Conservation (phyloP, 352 stramenopile genomes). For the Detonula confervacea region DNA sequence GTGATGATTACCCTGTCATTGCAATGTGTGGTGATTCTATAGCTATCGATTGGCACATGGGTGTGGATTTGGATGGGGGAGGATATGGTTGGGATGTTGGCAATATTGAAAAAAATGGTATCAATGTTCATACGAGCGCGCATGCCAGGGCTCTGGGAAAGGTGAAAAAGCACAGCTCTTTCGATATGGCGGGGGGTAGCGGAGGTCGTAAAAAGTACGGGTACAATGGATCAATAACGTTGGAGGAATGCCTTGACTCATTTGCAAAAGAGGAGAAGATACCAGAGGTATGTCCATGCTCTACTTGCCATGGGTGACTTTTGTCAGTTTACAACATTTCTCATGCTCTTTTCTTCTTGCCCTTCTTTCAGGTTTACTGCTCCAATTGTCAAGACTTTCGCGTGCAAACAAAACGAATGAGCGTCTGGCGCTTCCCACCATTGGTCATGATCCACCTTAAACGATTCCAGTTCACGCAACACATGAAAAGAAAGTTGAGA, state of each 20-base stretch:
- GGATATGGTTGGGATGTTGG: conserved; percentile 75
- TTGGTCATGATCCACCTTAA: conserved; percentile 99
- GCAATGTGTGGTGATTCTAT: conserved; percentile 82
- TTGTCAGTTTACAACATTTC: too few species aligned
- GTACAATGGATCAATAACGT: conserved; percentile 83
- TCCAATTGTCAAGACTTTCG: conserved; percentile 90
- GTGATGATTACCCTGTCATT: conserved; percentile 77
- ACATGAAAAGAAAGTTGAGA: conserved; percentile 92
- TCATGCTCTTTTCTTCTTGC: background rate
- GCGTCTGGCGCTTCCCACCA: conserved; percentile 96
- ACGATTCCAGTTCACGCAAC: conserved; percentile 97
- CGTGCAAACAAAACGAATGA: conserved; percentile 93
- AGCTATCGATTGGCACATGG: conserved; percentile 85
- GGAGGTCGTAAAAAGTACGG: conserved; percentile 66
- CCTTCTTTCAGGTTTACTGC: conserved; percentile 80
- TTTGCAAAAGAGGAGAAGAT: conserved; percentile 95
- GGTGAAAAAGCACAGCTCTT: conserved; percentile 78
- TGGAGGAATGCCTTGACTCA: conserved; percentile 93
- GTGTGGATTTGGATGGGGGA: conserved; percentile 70
- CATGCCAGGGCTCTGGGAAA: conserved; percentile 40
- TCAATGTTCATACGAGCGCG: conserved; percentile 40
- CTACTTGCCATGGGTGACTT: too few species aligned
- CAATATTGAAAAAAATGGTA: conserved; percentile 29
- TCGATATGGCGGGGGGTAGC: conserved; percentile 42
- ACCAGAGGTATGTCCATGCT: conserved; percentile 73